Evolutionary conservation across 1,284 basidiomycete species (phyloP).

Genomic region (Stereum hirsutum): DNA sequence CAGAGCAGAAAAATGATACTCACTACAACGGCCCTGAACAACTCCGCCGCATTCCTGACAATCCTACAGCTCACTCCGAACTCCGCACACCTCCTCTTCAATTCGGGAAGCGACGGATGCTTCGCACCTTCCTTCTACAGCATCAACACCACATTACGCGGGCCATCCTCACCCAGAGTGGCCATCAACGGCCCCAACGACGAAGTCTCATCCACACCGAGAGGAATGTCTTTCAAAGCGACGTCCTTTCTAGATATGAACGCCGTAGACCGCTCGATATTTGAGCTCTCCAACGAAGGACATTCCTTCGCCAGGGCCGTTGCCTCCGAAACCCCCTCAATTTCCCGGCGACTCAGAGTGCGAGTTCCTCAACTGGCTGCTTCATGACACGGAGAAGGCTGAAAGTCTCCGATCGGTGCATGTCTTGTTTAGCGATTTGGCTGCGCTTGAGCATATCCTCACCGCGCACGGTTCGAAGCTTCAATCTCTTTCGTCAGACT

Average conservation of each 20-base stretch:
- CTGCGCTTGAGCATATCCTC: no score
- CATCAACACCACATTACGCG: neutral
- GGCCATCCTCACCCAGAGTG: neutral
- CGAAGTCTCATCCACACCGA: neutral
- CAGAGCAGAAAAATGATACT: neutral
- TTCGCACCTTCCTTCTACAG: neutral
- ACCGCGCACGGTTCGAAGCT: no score
- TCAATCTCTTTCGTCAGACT: no score
- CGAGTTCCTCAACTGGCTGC: constrained; percentile 53
- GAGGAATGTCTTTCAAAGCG: neutral
- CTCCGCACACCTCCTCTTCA: neutral
- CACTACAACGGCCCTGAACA: neutral
- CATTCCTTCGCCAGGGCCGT: neutral
- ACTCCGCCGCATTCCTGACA: neutral
- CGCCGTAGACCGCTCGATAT: neutral
- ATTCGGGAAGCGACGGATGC: neutral
- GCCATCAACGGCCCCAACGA: neutral
- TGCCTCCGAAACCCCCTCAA: constrained; percentile 15
- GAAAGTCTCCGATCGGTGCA: constrained; percentile 58
- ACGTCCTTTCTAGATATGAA: neutral
- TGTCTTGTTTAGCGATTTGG: no score
- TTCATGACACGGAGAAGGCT: constrained; percentile 44
- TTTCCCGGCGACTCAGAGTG: constrained; percentile 47
- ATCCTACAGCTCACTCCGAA: neutral
- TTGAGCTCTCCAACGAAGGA: neutral